These are phyloP conservation scores for Haplographium delicatum DNA, from an alignment of 495 filamentous ascomycete genomes.

Conservation along the genomic window DNA sequence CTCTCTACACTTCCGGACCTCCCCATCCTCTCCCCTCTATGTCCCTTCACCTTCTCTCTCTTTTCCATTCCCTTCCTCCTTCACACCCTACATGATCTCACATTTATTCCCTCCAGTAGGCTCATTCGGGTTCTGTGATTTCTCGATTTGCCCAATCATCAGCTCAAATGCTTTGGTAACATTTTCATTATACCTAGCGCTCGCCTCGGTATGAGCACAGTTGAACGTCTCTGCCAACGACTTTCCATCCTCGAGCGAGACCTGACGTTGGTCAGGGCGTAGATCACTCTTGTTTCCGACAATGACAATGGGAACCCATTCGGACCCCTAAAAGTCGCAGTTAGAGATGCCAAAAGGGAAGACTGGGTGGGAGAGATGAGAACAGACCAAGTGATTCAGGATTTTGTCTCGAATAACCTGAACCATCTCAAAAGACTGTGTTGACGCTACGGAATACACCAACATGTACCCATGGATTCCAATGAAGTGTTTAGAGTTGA, in stretches of 20 bases:
- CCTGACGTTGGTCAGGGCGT: conserved; percentile 86
- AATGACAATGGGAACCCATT: conserved; percentile 86
- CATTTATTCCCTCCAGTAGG: conserved; percentile 77
- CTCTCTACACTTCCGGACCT: too few relatives aligned
- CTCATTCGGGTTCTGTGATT: conserved; percentile 84
- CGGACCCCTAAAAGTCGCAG: conserved; percentile 62
- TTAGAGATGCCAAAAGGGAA: neutral
- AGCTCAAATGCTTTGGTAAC: conserved; percentile 90
- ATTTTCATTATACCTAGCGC: conserved; percentile 89
- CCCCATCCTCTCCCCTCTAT: too few relatives aligned
- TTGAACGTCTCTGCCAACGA: conserved; percentile 77
- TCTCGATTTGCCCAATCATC: conserved; percentile 93
- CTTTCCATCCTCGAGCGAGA: conserved; percentile 76
- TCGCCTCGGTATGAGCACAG: conserved; percentile 92
- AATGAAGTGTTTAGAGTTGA: conserved; percentile 98
- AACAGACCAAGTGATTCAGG: conserved; percentile 82
- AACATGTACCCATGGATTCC: conserved; percentile 99
- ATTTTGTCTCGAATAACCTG: conserved; percentile 95
- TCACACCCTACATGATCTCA: conserved; percentile 59
- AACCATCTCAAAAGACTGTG: conserved; percentile 95
- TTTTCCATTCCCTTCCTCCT: too few relatives aligned
- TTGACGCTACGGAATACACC: conserved; percentile 89
- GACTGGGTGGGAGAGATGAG: neutral
- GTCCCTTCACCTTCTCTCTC: too few relatives aligned
- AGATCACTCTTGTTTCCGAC: conserved; percentile 98